These are phyloP conservation scores for Rugiboletus extremiorientalis DNA, from an alignment of 1,284 basidiomycete species.

Conservation along the genomic window DNA sequence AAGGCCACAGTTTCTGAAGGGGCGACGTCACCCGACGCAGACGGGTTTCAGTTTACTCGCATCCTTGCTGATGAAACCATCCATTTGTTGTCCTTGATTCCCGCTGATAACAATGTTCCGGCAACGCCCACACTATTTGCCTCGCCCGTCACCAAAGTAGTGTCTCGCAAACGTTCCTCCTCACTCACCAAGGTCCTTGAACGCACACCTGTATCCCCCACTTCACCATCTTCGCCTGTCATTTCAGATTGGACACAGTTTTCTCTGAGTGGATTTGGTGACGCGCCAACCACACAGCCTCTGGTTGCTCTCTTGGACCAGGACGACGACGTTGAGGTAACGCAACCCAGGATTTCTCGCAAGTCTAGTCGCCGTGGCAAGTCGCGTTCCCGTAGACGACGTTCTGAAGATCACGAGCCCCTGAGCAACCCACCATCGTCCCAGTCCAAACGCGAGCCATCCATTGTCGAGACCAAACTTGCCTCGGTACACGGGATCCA, in stretches of 20 bases:
- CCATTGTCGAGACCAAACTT: conserved; percentile 38
- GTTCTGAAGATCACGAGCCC: conserved; percentile 18
- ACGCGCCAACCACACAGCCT: conserved; percentile 41
- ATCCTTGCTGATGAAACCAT: conserved; percentile 70
- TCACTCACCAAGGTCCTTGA: conserved; percentile 18
- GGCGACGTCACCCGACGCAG: conserved; percentile 6
- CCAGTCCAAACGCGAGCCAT: conserved; percentile 17
- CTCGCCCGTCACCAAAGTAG: conserved; percentile 19
- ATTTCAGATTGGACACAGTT: conserved; percentile 57
- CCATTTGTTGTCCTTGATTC: conserved; percentile 37
- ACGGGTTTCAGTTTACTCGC: conserved; percentile 38
- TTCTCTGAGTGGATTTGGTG: conserved; percentile 61
- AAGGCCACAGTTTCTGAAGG: conserved; percentile 39
- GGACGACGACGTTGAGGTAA: conserved; percentile 59
- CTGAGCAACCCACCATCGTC: conserved; percentile 1
- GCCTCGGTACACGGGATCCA: conserved; percentile 46
- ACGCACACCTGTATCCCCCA: conserved; percentile 20
- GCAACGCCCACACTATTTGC: conserved; percentile 21
- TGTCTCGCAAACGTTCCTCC: conserved; percentile 25
- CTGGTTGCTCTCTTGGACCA: conserved; percentile 57
- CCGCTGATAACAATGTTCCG: conserved; percentile 13
- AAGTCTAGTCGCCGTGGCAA: conserved; percentile 25
- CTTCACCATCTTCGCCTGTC: conserved; percentile 22
- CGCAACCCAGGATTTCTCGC: conserved; percentile 39
- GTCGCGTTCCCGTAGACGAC: conserved; percentile 22